phyloP scores from a whole-genome alignment of 805 yeast species.

The Candida ascalaphidarum region DNA sequence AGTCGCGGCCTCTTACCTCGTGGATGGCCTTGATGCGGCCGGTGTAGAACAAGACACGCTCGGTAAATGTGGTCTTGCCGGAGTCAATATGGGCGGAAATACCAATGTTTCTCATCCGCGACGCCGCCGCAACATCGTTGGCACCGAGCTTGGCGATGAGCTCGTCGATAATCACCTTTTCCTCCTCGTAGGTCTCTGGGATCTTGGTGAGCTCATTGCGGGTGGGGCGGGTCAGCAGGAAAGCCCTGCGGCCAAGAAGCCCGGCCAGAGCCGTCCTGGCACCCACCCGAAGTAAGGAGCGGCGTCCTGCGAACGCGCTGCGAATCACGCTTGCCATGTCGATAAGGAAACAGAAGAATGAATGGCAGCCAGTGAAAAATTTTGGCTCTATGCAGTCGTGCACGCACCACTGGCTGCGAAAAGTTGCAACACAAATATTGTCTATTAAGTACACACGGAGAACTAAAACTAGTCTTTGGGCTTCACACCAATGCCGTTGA shows the following conservation, averaged over 20 bases:
- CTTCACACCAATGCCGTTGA: constrained; percentile 39
- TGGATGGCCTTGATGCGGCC: constrained; percentile 96
- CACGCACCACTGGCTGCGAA: too few relatives aligned
- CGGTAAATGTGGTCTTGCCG: constrained; percentile 97
- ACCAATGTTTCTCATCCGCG: constrained; percentile 83
- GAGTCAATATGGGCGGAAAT: constrained; percentile 97
- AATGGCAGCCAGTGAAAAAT: too few relatives aligned
- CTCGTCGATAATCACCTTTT: constrained; percentile 58
- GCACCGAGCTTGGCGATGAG: constrained; percentile 41
- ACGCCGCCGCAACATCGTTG: constrained; percentile 42
- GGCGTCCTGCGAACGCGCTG: too few relatives aligned
- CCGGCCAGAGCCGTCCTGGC: too few relatives aligned
- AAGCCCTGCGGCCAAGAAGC: too few relatives aligned
- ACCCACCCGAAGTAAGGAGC: too few relatives aligned
- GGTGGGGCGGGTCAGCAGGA: too few relatives aligned
- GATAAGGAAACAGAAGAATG: too few relatives aligned
- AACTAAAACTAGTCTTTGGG: constrained; percentile 7
- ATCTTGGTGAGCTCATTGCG: constrained; percentile 1
- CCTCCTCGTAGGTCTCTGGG: constrained; percentile 58
- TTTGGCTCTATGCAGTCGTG: too few relatives aligned
- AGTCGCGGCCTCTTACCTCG: constrained; percentile 93
- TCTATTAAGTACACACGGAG: too few relatives aligned
- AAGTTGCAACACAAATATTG: too few relatives aligned
- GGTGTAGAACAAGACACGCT: constrained; percentile 90
- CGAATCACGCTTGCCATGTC: too few relatives aligned